Evolutionary conservation across 2,329 filamentous ascomycete species (phyloP).

Genomic region (Didymella segeticola): DNA sequence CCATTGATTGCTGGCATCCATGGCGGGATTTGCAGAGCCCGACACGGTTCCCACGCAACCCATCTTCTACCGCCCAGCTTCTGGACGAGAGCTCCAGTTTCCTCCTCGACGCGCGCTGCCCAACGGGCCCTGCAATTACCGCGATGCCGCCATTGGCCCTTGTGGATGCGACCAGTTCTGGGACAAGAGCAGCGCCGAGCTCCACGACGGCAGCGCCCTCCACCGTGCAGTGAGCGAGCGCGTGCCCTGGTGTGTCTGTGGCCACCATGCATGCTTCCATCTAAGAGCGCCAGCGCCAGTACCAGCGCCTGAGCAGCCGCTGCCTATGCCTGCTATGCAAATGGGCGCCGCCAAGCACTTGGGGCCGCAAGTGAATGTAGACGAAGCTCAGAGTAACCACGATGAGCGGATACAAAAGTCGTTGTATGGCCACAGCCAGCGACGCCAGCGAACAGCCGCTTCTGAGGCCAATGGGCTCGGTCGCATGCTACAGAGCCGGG

Average conservation of each 20-base stretch:
- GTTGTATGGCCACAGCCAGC: conserved; percentile 22
- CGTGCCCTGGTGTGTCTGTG: conserved; percentile 59
- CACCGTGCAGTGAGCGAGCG: conserved; percentile 35
- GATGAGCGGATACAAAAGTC: conserved; percentile 19
- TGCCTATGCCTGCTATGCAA: conserved; percentile 22
- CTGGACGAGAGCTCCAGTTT: conserved; percentile 21
- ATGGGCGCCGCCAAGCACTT: conserved; percentile 15
- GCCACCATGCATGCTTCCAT: conserved; percentile 66
- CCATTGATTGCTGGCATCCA: conserved; percentile 36
- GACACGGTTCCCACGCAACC: conserved; percentile 28
- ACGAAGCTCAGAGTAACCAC: conserved; percentile 13
- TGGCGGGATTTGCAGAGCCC: conserved; percentile 44
- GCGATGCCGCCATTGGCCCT: conserved; percentile 54
- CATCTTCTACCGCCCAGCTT: conserved; percentile 22
- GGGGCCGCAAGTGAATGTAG: conserved; percentile 17
- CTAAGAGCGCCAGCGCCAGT: conserved; percentile 37
- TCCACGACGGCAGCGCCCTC: conserved; percentile 38
- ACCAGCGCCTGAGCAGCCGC: conserved; percentile 21
- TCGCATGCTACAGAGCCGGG: conserved; percentile 29
- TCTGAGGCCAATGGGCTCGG: conserved; percentile 28
- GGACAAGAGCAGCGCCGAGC: conserved; percentile 45
- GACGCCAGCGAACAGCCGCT: conserved; percentile 20
- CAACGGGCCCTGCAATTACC: conserved; percentile 61
- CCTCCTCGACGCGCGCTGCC: conserved; percentile 50
- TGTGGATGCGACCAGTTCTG: conserved; percentile 64